Evolutionary conservation across 352 stramenopile species (phyloP), one percentile per base, ranked within the genome.

Genomic region (Pythium periplocum): DNA sequence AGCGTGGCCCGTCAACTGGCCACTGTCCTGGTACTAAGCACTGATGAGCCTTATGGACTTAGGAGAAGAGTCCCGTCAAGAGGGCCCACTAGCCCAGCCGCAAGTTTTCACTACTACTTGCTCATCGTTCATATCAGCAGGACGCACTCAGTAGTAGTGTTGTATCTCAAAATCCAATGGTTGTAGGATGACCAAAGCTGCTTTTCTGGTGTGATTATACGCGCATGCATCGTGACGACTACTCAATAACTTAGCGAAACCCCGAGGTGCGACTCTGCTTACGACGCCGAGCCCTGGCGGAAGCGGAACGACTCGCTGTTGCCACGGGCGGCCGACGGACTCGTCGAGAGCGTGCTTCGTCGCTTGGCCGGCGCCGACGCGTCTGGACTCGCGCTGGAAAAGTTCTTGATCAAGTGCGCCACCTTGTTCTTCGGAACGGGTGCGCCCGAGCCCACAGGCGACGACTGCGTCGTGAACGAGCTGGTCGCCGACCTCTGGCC

Each of bases 371-470:
- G 12, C 44, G 11, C 30, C 36, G 44, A 32, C 31, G 36, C 45
- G 40, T 66, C 61, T 0, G 17, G 17, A 26, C 17, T 26, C 32
- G 74, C 69, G 3, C 35, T 42, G 6, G 72, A 83, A 34, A 86
- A 89, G 62, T 86, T 89, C 64, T 87, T 87, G 62, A 87, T 86
- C 52, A 89, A 57, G 53, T 78, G 64, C 31, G 78, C 75, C 31
- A 89, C 68, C 43, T 85, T 85, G 60, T 61, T 86, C 34, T 60
- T 71, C 35, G 34, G 56, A 62, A 51, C 43, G 42, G 7, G 35
- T 26, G 4, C 36, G 35, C 11, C n/a, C 35, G 46, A 36, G 12
- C 31, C 32, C 6, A 6, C 55, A 39, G 6, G 11, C 6, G 45
- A 38, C 12, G 17, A 26, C 17, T 26, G 17, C 17, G 17, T 26